Conservation (phyloP, 345 rosid species). For the Cochlearia excelsa region DNA sequence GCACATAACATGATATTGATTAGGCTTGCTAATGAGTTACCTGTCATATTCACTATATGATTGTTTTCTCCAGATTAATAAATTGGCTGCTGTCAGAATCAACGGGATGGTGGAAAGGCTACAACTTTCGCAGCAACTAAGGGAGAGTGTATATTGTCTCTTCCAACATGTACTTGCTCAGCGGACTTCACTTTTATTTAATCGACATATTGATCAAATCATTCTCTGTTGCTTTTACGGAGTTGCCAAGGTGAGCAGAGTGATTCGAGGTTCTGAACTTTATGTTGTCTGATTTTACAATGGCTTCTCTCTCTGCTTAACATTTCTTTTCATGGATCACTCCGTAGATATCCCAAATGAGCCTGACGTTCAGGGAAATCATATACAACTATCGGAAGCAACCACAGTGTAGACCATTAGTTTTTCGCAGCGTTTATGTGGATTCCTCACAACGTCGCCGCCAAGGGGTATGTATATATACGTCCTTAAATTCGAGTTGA, state of each 20-base stretch:
- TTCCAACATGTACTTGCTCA: constrained; percentile 68
- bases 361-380: constrained; percentile 77
- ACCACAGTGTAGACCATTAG: constrained; percentile 91
- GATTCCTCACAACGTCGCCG: constrained; percentile 64
- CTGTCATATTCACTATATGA: constrained; percentile 1
- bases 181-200: constrained; percentile 64
- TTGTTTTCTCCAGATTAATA: constrained; percentile 53
- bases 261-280: constrained; percentile 13
- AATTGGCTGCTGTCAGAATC: constrained; percentile 82
- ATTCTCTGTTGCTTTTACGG: constrained; percentile 86
- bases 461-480: constrained; percentile 33
- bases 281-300: constrained; percentile 13
- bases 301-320: constrained; percentile 22
- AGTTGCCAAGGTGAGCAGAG: constrained; percentile 64
- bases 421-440: constrained; percentile 79
- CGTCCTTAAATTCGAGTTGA: constrained; percentile 12
- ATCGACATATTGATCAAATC: constrained; percentile 82
- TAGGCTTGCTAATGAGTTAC: constrained; percentile 8
- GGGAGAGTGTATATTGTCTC: constrained; percentile 67
- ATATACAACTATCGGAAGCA: constrained; percentile 87
- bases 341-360: constrained; percentile 77
- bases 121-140: constrained; percentile 67
- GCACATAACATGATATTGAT: constrained; percentile 9
- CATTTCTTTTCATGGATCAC: constrained; percentile 23
- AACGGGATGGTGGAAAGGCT: constrained; percentile 83